Conservation (phyloP, 2,329 filamentous ascomycete genomes). For the Nemania serpens region DNA sequence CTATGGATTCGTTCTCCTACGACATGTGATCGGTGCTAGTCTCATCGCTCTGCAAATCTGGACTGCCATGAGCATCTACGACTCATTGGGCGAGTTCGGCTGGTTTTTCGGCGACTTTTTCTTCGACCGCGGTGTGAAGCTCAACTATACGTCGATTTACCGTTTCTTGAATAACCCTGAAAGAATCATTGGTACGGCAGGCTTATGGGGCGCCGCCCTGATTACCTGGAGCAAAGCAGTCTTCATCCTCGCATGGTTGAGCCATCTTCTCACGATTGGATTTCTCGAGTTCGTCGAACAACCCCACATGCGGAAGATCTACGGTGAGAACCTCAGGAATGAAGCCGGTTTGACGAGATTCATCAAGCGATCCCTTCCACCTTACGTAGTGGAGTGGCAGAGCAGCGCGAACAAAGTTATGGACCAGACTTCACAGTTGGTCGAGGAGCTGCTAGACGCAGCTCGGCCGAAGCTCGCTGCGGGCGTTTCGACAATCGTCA, state of each 20-base stretch:
- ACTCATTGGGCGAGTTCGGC: slow-evolving; percentile 94
- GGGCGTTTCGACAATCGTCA: slow-evolving; percentile 83
- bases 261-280: slow-evolving; percentile 80
- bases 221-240: slow-evolving; percentile 90
- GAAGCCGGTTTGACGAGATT: slow-evolving; percentile 93
- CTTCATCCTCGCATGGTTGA: slow-evolving; percentile 82
- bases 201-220: slow-evolving; percentile 92
- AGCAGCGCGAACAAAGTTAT: slow-evolving; percentile 86
- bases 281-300: slow-evolving; percentile 95
- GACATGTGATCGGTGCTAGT: slow-evolving; percentile 81
- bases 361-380: slow-evolving; percentile 82
- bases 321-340: slow-evolving; percentile 79
- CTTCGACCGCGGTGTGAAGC: slow-evolving; percentile 83
- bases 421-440: slow-evolving; percentile 83
- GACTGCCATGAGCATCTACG: slow-evolving; percentile 92
- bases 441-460: slow-evolving; percentile 87
- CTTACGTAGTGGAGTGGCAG: slow-evolving; percentile 80
- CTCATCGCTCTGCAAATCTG: slow-evolving; percentile 87
- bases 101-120: slow-evolving; percentile 99
- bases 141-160: slow-evolving; percentile 97
- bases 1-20: slow-evolving; percentile 81
- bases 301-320: slow-evolving; percentile 98
- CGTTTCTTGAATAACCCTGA: slow-evolving; percentile 98
- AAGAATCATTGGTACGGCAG: slow-evolving; percentile 87
- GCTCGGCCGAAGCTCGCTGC: slow-evolving; percentile 85